Conservation (phyloP, 257 asterid species). For the Solanum appendiculatum region DNA sequence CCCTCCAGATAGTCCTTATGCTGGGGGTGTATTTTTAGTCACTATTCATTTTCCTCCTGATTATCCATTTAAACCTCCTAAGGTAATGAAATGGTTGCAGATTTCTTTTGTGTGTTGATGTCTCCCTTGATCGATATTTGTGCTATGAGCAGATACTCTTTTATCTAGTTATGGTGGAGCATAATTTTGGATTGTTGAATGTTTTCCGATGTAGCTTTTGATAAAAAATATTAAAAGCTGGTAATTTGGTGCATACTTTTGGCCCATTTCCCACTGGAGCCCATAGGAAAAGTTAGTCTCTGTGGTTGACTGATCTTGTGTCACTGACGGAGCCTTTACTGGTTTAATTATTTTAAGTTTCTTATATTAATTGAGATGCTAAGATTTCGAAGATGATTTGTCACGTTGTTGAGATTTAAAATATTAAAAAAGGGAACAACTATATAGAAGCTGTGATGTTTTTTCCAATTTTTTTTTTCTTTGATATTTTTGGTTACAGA, state of each 20-base stretch:
- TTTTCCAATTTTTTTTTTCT: not conserved
- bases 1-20: not conserved
- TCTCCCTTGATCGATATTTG: not conserved
- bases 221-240: not conserved
- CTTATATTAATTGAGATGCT: not conserved
- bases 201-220: not conserved
- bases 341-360: not conserved
- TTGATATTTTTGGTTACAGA: not conserved
- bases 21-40: not conserved
- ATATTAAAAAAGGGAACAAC: not conserved
- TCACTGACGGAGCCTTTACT: not conserved
- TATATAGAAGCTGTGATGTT: not conserved
- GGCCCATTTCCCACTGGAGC: not conserved
- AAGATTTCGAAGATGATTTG: not conserved
- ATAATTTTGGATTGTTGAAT: not conserved
- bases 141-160: not conserved
- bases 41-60: conserved; percentile 2
- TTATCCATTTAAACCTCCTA: conserved; percentile 2
- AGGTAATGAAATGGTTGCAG: not conserved
- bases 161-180: not conserved
- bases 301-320: not conserved
- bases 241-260: not conserved
- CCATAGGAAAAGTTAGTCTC: not conserved
- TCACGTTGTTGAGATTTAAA: not conserved
- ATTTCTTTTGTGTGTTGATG: not conserved